Evolutionary conservation across 805 yeast species (phyloP).

Genomic region (Huiozyma sinensis): DNA sequence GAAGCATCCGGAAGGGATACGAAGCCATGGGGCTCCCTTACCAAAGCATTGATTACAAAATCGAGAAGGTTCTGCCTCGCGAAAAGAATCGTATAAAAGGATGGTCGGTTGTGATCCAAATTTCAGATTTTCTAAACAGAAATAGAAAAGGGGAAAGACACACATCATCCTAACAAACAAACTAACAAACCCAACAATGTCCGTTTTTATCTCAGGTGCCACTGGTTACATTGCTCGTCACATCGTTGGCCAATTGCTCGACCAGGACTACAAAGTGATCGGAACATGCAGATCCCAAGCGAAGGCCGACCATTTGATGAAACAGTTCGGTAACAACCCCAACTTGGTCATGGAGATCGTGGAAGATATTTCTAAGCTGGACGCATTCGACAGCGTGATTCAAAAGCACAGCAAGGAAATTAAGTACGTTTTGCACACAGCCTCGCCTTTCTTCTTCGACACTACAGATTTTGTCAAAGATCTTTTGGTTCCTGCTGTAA

Average conservation of each 20-base stretch:
- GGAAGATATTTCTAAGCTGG: slow-evolving; percentile 25
- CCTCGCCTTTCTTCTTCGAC: slow-evolving; percentile 45
- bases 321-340: slow-evolving; percentile 22
- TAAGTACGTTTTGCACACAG: slow-evolving; percentile 47
- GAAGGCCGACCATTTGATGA: slow-evolving; percentile 32
- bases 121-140: too few species aligned
- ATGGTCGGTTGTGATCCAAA: too few species aligned
- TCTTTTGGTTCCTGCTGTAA: slow-evolving; percentile 44
- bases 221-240: slow-evolving; percentile 47
- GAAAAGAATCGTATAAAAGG: too few species aligned
- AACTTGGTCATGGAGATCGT: slow-evolving; percentile 28
- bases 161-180: too few species aligned
- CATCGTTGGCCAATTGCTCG: slow-evolving; percentile 32
- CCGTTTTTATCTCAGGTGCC: slow-evolving; percentile 43
- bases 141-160: too few species aligned
- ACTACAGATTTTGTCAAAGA: slow-evolving; percentile 37
- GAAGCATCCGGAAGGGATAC: too few species aligned
- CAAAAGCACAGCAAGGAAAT: slow-evolving; percentile 37
- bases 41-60: too few species aligned
- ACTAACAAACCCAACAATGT: slow-evolving; percentile 11
- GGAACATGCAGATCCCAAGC: slow-evolving; percentile 40
- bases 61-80: too few species aligned
- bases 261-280: slow-evolving; percentile 33
- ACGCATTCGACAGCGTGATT: slow-evolving; percentile 39
- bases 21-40: too few species aligned